Percentiles rank a stretch among this genome's conserved stretches.
These are phyloP conservation scores for Penicillium flavigenum DNA, from an alignment of 495 filamentous ascomycete genomes.

Conservation along the genomic window DNA sequence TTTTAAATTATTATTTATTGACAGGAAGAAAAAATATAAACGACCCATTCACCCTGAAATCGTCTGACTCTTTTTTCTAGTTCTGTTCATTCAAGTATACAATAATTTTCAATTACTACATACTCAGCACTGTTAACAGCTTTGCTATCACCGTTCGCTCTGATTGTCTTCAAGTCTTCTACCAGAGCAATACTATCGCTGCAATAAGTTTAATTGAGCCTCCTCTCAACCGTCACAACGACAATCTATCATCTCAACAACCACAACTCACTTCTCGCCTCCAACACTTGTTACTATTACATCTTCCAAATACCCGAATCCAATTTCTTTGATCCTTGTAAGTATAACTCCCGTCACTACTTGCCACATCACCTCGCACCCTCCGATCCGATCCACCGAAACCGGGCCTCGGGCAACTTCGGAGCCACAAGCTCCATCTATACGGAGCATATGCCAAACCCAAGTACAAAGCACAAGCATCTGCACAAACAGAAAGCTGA, in stretches of 20 bases:
- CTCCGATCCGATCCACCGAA: constrained; percentile 19
- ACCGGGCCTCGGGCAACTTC: constrained; percentile 20
- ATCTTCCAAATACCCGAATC: neutral
- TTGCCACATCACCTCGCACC: constrained; percentile 18
- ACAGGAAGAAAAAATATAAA: constrained; percentile 2
- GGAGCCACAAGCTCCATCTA: constrained; percentile 13
- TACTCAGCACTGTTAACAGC: neutral
- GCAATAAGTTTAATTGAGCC: neutral
- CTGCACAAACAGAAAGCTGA: constrained; percentile 9
- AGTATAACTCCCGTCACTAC: constrained; percentile 11
- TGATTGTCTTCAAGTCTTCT: constrained; percentile 1
- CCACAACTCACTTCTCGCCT: neutral
- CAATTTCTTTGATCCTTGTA: constrained; percentile 13
- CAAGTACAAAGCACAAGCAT: constrained; percentile 9
- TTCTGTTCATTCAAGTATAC: neutral
- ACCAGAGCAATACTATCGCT: neutral
- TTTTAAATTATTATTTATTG: constrained; percentile 1
- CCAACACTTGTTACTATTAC: neutral
- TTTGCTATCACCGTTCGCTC: constrained; percentile 8
- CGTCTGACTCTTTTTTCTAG: neutral
- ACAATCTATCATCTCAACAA: neutral
- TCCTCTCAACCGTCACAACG: neutral
- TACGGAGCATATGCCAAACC: constrained; percentile 13
- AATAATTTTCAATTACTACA: neutral
- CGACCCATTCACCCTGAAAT: neutral